These are phyloP conservation scores for Boechera divaricarpa DNA, from an alignment of 345 rosid genomes.

Conservation along the genomic window DNA sequence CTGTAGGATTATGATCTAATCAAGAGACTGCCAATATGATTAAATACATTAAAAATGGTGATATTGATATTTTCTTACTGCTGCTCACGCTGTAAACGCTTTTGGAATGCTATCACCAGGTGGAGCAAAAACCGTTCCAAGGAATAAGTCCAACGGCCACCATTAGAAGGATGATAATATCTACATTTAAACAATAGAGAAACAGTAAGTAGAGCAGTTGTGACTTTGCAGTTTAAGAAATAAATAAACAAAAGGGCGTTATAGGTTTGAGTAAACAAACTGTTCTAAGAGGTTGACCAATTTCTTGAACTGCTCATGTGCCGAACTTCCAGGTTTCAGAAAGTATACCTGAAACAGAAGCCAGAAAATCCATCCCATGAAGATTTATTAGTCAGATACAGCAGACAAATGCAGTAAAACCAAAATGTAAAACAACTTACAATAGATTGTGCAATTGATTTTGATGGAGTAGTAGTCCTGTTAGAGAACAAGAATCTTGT, in stretches of 20 bases:
- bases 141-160: constrained; percentile 99
- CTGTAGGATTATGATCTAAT: constrained; percentile 54
- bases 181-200: constrained; percentile 51
- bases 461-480: constrained; percentile 79
- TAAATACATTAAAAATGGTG: constrained; percentile 29
- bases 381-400: constrained; percentile 37
- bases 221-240: constrained; percentile 18
- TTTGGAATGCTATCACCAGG: constrained; percentile 85
- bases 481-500: constrained; percentile 94
- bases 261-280: constrained; percentile 58
- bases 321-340: constrained; percentile 75
- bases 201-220: constrained; percentile 28
- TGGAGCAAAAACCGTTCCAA: constrained; percentile 82
- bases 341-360: constrained; percentile 74
- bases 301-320: constrained; percentile 76
- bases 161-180: constrained; percentile 97
- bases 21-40: constrained; percentile 44
- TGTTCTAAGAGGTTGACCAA: constrained; percentile 98
- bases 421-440: constrained; percentile 57
- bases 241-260: constrained; percentile 15
- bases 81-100: constrained; percentile 87
- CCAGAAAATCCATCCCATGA: constrained; percentile 31
- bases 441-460: constrained; percentile 84
- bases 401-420: constrained; percentile 36
- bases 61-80: constrained; percentile 59